Percentiles rank a stretch among this genome's conserved stretches.
These are phyloP conservation scores for Ceratobasidium papillatum DNA, from an alignment of 1,284 basidiomycete genomes.

Conservation along the genomic window DNA sequence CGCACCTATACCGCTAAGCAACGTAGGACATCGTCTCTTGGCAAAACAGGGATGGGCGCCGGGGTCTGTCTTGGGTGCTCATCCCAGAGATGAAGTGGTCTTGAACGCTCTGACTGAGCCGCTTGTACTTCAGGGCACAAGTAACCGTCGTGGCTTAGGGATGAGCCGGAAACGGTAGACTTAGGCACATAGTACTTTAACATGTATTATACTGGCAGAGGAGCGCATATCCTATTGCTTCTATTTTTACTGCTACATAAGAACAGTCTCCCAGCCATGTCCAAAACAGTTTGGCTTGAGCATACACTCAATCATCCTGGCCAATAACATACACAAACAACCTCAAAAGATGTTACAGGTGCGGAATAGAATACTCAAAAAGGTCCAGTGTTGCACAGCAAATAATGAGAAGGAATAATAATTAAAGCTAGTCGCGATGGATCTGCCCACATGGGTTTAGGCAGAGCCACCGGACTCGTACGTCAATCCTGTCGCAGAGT, in stretches of 20 bases:
- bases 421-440: constrained; percentile 29
- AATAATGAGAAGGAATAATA: constrained; percentile 37
- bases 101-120: constrained; percentile 43
- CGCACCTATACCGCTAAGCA: constrained; percentile 55
- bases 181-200: constrained; percentile 6
- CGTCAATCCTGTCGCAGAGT: constrained; percentile 17
- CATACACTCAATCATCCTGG: constrained; percentile 9
- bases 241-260: constrained; percentile 22
- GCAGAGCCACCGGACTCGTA: constrained; percentile 39
- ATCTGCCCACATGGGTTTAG: constrained; percentile 30
- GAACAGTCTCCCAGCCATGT: neutral
- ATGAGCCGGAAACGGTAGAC: constrained; percentile 15
- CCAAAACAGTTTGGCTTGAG: constrained; percentile 20
- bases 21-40: constrained; percentile 71
- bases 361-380: constrained; percentile 21
- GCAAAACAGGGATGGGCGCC: constrained; percentile 78
- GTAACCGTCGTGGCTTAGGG: constrained; percentile 41
- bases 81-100: constrained; percentile 40
- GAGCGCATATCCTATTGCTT: neutral
- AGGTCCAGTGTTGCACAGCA: constrained; percentile 35
- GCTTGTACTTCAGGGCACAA: constrained; percentile 21
- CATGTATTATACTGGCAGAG: constrained; percentile 1
- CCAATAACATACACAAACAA: constrained; percentile 18
- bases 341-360: constrained; percentile 22
- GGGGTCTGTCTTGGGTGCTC: constrained; percentile 64